Evolutionary conservation across 805 yeast species (phyloP).

Genomic region (Wickerhamiella musiphila): DNA sequence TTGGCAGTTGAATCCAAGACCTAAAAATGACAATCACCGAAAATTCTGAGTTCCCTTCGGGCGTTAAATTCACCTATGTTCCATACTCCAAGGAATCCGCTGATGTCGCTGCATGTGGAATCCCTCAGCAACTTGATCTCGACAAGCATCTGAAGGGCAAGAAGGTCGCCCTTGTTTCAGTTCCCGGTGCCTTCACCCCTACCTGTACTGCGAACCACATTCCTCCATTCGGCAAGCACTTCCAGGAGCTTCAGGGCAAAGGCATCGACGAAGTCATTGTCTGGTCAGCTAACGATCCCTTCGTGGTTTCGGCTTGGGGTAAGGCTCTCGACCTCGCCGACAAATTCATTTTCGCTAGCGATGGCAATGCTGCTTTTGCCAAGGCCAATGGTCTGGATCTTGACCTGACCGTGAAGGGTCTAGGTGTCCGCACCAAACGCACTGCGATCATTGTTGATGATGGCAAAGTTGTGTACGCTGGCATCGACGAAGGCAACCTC

Average conservation of each 20-base stretch:
- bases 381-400: conserved; percentile 38
- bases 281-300: conserved; percentile 52
- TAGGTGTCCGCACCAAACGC: conserved; percentile 47
- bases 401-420: conserved; percentile 36
- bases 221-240: conserved; percentile 42
- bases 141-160: conserved; percentile 25
- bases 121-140: conserved; percentile 22
- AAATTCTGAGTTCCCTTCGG: conserved; percentile 19
- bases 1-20: too few species aligned
- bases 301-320: conserved; percentile 56
- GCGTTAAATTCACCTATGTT: conserved; percentile 20
- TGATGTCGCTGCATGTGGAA: conserved; percentile 24
- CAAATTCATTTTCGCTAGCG: conserved; percentile 40
- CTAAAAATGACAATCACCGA: conserved; percentile 6
- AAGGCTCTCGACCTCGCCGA: conserved; percentile 25
- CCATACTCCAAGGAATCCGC: conserved; percentile 20
- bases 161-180: conserved; percentile 52
- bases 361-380: conserved; percentile 45
- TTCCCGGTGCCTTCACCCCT: conserved; percentile 82
- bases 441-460: conserved; percentile 54
- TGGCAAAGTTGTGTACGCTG: conserved; percentile 35
- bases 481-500: conserved; percentile 31
- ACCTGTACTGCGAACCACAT: conserved; percentile 58
- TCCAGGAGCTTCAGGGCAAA: conserved; percentile 35
- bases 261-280: conserved; percentile 49